Evolutionary conservation across 306 rosid species (phyloP).

Genomic region (Inga oerstediana): DNA sequence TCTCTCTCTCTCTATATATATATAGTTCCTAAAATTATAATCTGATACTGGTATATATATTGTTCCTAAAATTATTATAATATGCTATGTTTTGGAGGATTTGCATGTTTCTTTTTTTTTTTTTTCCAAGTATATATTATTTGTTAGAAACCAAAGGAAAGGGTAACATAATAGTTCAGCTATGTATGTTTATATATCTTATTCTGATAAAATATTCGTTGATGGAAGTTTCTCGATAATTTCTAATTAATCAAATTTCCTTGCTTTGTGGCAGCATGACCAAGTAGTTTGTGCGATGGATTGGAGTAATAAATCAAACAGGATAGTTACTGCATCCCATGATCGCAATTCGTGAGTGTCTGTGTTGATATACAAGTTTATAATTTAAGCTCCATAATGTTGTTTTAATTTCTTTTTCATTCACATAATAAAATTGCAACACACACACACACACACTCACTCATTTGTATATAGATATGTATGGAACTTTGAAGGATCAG

Average conservation of each 20-base stretch:
- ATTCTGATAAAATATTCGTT: slow-evolving; percentile 8
- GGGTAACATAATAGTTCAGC: neutral
- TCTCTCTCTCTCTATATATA: no score
- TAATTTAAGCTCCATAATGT: neutral
- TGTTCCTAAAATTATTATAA: no score
- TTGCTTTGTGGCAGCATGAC: slow-evolving; percentile 70
- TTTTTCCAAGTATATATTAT: neutral
- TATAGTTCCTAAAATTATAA: no score
- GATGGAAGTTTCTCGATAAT: slow-evolving; percentile 26
- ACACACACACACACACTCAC: neutral
- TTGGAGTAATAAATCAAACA: slow-evolving; percentile 88
- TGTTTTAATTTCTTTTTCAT: slow-evolving; percentile 1
- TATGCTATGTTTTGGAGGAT: no score
- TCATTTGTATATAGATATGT: slow-evolving; percentile 63
- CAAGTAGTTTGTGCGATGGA: slow-evolving; percentile 90
- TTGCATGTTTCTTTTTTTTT: no score
- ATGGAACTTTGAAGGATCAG: slow-evolving; percentile 92
- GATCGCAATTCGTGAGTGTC: slow-evolving; percentile 96
- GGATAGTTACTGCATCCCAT: slow-evolving; percentile 91
- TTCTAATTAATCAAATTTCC: slow-evolving; percentile 20
- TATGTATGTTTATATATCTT: neutral
- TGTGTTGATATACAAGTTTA: neutral
- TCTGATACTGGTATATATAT: no score
- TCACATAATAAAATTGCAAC: neutral
- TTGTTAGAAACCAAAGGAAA: neutral